Percentiles rank a stretch among this genome's conserved stretches.
phyloP scores from a whole-genome alignment of 2,329 filamentous ascomycete species.

The Eurotiales sp. region DNA sequence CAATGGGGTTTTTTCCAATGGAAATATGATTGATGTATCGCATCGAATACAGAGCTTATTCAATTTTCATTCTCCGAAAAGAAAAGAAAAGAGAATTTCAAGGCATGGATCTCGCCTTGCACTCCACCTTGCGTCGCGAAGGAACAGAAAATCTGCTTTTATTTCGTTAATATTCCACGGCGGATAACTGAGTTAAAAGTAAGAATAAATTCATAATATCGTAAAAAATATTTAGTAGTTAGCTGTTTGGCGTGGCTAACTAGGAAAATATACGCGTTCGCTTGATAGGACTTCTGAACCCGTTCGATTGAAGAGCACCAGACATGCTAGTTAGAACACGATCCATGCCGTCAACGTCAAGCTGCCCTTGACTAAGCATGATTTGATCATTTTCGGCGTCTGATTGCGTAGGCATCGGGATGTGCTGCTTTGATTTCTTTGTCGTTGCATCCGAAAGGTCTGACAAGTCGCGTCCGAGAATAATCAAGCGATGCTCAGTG shows the following conservation, averaged over 20 bases:
- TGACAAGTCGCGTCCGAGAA: slow-evolving; percentile 24
- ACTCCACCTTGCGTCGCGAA: slow-evolving; percentile 51
- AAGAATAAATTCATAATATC: neutral
- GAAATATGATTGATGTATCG: slow-evolving; percentile 39
- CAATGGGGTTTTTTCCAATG: slow-evolving; percentile 1
- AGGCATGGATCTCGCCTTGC: slow-evolving; percentile 51
- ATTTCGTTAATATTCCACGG: neutral
- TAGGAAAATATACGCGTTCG: slow-evolving; percentile 34
- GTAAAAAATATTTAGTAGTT: neutral
- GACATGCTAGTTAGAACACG: slow-evolving; percentile 44
- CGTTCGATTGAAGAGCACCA: slow-evolving; percentile 25
- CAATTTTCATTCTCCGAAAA: slow-evolving; percentile 16
- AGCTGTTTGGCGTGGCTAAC: slow-evolving; percentile 6
- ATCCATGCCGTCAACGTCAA: slow-evolving; percentile 48
- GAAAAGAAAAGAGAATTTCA: slow-evolving; percentile 36
- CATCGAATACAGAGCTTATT: slow-evolving; percentile 52
- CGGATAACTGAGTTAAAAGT: neutral
- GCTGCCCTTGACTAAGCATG: slow-evolving; percentile 39
- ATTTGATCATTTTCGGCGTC: slow-evolving; percentile 35
- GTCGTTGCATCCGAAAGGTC: neutral
- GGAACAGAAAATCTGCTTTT: slow-evolving; percentile 15
- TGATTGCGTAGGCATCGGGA: slow-evolving; percentile 17
- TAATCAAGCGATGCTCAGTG: slow-evolving; percentile 38
- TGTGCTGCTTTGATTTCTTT: neutral
- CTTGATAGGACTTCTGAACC: slow-evolving; percentile 35